Evolutionary conservation across 2,329 filamentous ascomycete genomes (phyloP).

Genomic region (Clarireedia hainanense): DNA sequence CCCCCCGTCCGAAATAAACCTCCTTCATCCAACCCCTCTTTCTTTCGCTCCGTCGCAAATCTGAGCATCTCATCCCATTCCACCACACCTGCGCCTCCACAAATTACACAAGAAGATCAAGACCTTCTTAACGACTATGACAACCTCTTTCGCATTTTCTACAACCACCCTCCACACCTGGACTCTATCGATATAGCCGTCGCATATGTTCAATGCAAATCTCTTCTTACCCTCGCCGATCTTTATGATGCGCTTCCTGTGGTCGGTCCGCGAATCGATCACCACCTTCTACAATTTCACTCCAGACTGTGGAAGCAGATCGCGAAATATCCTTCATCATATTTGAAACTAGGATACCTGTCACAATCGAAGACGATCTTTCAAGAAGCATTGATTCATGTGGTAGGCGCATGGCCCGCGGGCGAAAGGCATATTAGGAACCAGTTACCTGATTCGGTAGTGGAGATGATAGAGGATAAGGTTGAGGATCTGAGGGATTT

Average conservation of each 20-base stretch:
- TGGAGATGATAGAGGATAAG: conserved; percentile 92
- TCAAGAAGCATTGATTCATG: conserved; percentile 82
- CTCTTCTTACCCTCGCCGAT: conserved; percentile 79
- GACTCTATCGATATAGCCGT: conserved; percentile 85
- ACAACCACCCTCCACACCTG: conserved; percentile 78
- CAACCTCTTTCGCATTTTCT: conserved; percentile 92
- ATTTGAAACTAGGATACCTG: conserved; percentile 82
- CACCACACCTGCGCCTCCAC: conserved; percentile 36
- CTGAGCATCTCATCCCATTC: conserved; percentile 47
- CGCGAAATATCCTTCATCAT: conserved; percentile 89
- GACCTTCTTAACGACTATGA: conserved; percentile 88
- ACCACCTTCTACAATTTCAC: conserved; percentile 88
- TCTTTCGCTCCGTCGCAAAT: conserved; percentile 85
- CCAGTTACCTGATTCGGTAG: conserved; percentile 63
- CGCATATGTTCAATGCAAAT: conserved; percentile 90
- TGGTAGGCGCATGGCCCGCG: conserved; percentile 87
- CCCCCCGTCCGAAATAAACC: conserved; percentile 54
- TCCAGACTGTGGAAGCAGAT: conserved; percentile 91
- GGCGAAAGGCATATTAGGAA: conserved; percentile 68
- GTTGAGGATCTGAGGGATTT: conserved; percentile 84
- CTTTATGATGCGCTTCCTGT: conserved; percentile 88
- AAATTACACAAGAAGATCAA: conserved; percentile 52
- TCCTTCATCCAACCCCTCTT: conserved; percentile 53
- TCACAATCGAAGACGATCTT: conserved; percentile 78
- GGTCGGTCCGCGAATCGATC: conserved; percentile 82